Percentiles rank a stretch among this genome's conserved stretches.
phyloP scores from a whole-genome alignment of 441 rosid species.

The Pelargonium australe region DNA sequence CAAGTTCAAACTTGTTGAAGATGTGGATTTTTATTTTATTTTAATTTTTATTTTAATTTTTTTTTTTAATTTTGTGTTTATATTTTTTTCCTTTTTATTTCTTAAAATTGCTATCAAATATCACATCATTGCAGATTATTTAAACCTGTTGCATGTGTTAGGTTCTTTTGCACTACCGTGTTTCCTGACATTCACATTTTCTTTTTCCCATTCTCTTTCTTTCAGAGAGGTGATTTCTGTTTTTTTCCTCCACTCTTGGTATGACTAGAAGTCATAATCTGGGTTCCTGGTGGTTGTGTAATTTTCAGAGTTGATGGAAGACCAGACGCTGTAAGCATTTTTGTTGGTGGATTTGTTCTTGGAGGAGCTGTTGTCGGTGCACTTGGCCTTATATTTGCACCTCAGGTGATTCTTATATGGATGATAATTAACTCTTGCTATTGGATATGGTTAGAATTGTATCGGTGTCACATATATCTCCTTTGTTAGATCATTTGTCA shows the following conservation, averaged over 20 bases:
- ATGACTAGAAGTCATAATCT: constrained; percentile 1
- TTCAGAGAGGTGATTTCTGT: not conserved
- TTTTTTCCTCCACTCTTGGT: not conserved
- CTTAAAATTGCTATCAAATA: no score
- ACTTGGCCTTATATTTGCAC: constrained; percentile 90
- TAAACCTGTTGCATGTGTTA: not conserved
- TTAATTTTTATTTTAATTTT: no score
- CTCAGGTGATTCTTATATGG: constrained; percentile 48
- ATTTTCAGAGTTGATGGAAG: constrained; percentile 53
- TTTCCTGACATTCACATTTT: not conserved
- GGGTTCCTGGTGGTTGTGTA: constrained; percentile 13
- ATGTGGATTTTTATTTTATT: no score
- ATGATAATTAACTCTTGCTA: constrained; percentile 11
- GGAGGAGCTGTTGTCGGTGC: constrained; percentile 88
- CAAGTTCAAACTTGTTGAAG: no score
- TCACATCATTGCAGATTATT: no score
- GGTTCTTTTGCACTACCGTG: not conserved
- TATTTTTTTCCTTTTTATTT: no score
- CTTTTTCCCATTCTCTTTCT: not conserved
- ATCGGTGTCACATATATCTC: not conserved
- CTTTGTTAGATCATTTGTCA: not conserved
- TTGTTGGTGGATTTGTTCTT: constrained; percentile 85
- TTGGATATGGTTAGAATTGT: not conserved
- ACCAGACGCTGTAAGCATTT: constrained; percentile 48
- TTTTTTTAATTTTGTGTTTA: no score